A percentile compares a stretch with the other conserved stretches of the same genome.
phyloP scores from a whole-genome alignment of 2,329 filamentous ascomycete genomes.

The Epicoccum nigrum region DNA sequence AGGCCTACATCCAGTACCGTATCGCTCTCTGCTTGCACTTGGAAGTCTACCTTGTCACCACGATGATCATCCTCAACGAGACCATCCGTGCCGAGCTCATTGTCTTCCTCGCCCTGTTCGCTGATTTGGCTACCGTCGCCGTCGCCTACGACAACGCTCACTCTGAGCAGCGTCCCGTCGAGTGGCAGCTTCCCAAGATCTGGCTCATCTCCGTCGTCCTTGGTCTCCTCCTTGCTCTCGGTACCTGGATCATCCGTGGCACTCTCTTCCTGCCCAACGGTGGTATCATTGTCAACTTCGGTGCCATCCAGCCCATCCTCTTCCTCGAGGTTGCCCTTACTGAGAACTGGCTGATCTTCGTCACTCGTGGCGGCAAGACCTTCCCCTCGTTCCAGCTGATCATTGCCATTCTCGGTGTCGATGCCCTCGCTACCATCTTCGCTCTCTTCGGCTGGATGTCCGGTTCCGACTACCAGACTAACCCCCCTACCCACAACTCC shows the following conservation, averaged over 20 bases:
- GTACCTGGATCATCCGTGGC: conserved; percentile 75
- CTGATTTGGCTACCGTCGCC: conserved; percentile 78
- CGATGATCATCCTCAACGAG: conserved; percentile 82
- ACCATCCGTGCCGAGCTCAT: conserved; percentile 74
- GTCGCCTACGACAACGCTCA: conserved; percentile 81
- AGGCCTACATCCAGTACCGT: conserved; percentile 78
- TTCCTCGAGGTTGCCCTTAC: conserved; percentile 61
- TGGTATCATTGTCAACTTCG: conserved; percentile 77
- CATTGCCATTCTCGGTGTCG: conserved; percentile 72
- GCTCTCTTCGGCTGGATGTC: conserved; percentile 76
- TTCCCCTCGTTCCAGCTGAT: conserved; percentile 78
- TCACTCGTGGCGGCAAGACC: conserved; percentile 67
- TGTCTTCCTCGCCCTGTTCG: conserved; percentile 80
- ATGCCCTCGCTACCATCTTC: conserved; percentile 75
- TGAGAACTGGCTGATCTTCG: conserved; percentile 62
- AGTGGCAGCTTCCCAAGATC: conserved; percentile 83
- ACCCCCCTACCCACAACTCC: conserved; percentile 49
- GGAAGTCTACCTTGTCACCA: conserved; percentile 77
- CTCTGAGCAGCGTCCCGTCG: conserved; percentile 75
- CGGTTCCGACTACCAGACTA: conserved; percentile 54
- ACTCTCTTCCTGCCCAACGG: conserved; percentile 72
- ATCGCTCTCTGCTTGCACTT: conserved; percentile 76
- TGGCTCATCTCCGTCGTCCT: conserved; percentile 77
- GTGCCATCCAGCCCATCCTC: conserved; percentile 73
- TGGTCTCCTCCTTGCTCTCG: conserved; percentile 70